Conservation (phyloP, 352 stramenopile species). For the Pythium phragmitis region DNA sequence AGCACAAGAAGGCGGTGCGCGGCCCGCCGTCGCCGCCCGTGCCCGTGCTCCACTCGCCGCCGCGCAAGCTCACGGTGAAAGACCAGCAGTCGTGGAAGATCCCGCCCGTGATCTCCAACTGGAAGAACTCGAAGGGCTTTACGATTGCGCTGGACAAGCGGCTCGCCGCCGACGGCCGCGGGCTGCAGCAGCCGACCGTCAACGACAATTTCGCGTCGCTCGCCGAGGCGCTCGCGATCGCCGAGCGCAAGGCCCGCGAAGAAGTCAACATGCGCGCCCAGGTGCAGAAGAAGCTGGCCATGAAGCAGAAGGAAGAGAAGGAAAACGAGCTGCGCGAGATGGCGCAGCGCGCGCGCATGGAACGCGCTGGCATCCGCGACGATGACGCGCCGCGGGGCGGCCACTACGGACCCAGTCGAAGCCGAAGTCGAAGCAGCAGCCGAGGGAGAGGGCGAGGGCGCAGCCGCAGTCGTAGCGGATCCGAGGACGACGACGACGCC, state of each 20-base stretch:
- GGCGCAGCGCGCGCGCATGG: slow-evolving; percentile 91
- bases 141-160: slow-evolving; percentile 99
- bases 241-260: slow-evolving; percentile 96
- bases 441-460: slow-evolving; percentile 12
- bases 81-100: slow-evolving; percentile 99
- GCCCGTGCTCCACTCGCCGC: slow-evolving; percentile 92
- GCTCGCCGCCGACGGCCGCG: slow-evolving; percentile 96
- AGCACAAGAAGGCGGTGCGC: slow-evolving; percentile 96
- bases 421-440: slow-evolving; percentile 23
- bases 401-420: slow-evolving; percentile 19
- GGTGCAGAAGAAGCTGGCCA: slow-evolving; percentile 84
- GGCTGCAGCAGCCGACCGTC: slow-evolving; percentile 94
- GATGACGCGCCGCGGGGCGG: slow-evolving; percentile 29
- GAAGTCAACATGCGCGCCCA: slow-evolving; percentile 95
- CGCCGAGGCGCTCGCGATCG: slow-evolving; percentile 96
- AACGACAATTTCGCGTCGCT: slow-evolving; percentile 99
- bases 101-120: slow-evolving; percentile 98
- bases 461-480: slow-evolving; percentile 8
- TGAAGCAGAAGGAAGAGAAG: slow-evolving; percentile 95
- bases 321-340: slow-evolving; percentile 95
- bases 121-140: slow-evolving; percentile 99
- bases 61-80: slow-evolving; percentile 89
- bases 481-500: slow-evolving; percentile 45
- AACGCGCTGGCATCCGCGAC: slow-evolving; percentile 79
- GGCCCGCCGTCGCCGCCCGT: slow-evolving; percentile 88